phyloP scores from a whole-genome alignment of 2,329 filamentous ascomycete species.

The Aspergillus viridinutans region DNA sequence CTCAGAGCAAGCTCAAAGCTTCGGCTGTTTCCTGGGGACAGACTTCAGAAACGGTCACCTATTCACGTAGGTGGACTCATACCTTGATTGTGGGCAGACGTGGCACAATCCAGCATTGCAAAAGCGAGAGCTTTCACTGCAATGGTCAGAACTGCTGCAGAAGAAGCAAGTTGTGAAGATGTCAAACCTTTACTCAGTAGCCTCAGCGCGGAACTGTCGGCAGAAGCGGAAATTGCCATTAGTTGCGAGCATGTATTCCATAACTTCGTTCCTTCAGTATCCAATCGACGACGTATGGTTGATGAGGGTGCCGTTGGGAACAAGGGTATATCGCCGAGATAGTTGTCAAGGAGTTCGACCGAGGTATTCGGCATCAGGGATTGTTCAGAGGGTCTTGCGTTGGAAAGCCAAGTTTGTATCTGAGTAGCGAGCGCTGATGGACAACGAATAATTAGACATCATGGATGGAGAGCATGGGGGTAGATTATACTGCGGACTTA shows the following conservation, averaged over 20 bases:
- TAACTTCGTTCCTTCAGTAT: constrained; percentile 29
- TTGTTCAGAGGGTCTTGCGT: neutral
- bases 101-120: constrained; percentile 59
- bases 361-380: constrained; percentile 1
- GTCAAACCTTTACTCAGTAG: constrained; percentile 19
- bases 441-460: neutral
- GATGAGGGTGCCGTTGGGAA: neutral
- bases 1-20: constrained; percentile 66
- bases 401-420: constrained; percentile 11
- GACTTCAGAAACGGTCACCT: neutral
- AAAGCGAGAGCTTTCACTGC: constrained; percentile 59
- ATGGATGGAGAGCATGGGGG: neutral
- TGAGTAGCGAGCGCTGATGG: constrained; percentile 21
- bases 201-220: constrained; percentile 3
- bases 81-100: constrained; percentile 13
- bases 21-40: constrained; percentile 45
- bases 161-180: neutral
- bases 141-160: neutral
- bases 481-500: constrained; percentile 1
- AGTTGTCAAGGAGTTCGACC: constrained; percentile 9
- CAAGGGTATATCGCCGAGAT: constrained; percentile 15
- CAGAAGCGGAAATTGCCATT: constrained; percentile 7
- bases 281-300: constrained; percentile 20
- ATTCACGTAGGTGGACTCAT: neutral
- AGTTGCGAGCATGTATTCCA: constrained; percentile 36